Percentiles rank a stretch among this genome's conserved stretches.
Evolutionary conservation across 228 moss, liverwort and hornwort genomes (phyloP).

Genomic region (Sphagnum fallax): DNA sequence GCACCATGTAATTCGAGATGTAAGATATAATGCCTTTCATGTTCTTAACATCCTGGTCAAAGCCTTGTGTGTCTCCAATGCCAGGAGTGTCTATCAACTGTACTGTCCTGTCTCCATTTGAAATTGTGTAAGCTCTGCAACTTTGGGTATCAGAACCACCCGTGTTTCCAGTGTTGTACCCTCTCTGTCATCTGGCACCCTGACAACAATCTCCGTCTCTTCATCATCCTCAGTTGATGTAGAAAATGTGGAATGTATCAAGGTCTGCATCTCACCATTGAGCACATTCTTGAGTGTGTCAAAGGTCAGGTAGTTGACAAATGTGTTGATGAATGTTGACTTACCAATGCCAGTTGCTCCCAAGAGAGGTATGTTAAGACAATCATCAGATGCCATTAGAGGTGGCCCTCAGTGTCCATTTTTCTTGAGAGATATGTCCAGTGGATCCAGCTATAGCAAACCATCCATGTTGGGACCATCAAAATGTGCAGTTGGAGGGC

Average conservation of each 20-base stretch:
- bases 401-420: too few relatives aligned
- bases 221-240: neutral
- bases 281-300: slow-evolving; percentile 15
- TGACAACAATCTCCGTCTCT: slow-evolving; percentile 13
- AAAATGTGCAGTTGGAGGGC: too few relatives aligned
- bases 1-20: neutral
- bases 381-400: too few relatives aligned
- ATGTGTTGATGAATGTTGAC: slow-evolving; percentile 40
- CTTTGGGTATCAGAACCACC: slow-evolving; percentile 20
- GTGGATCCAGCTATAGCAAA: too few relatives aligned
- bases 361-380: slow-evolving; percentile 17
- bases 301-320: slow-evolving; percentile 22
- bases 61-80: slow-evolving; percentile 30
- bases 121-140: slow-evolving; percentile 18
- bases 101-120: slow-evolving; percentile 2
- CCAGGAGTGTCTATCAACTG: slow-evolving; percentile 31
- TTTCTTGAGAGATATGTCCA: too few relatives aligned
- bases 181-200: neutral
- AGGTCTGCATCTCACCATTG: slow-evolving; percentile 11
- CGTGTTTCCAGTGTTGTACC: neutral
- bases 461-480: too few relatives aligned
- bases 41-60: slow-evolving; percentile 22
- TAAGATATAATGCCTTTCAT: slow-evolving; percentile 12
- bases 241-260: neutral
- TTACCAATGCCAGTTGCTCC: slow-evolving; percentile 28